Base-by-base conservation (phyloP, 2,329 filamentous ascomycete genomes). In the Hypocreales sp. region DNA sequence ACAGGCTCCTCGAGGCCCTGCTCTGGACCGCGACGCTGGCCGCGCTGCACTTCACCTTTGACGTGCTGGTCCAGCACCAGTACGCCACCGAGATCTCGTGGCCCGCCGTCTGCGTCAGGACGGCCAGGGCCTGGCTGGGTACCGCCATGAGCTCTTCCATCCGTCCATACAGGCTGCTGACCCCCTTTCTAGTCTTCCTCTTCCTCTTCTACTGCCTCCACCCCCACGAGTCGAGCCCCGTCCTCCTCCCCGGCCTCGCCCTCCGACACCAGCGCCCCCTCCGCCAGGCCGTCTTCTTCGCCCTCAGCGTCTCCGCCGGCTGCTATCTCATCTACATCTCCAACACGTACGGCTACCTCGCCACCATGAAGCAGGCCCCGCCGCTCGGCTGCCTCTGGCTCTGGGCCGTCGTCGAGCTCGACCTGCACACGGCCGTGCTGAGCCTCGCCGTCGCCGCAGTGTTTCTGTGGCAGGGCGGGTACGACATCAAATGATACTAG, bases 341-440 rank as follows among this genome's bases (percentile, higher is more conserved):
- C 15, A 95, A 94, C 44, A 65, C 61, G 17, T 70, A 74, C 37
- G 72, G 77, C 5, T 95, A 94, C 44, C 72, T 92, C 40, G 79
- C 79, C 6, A 74, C 92, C 13, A 86, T 95, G 82, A 92, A 93
- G 58, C 74, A 72, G 36, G 79, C 84, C 1, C 90, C 90, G n/a
- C 75, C 84, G 5, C 50, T 94, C 10, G 90, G 83, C 0, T 87
- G 81, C 22, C 51, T 95, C 12, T 95, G 87, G 86, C 67, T 95
- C 5, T 95, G 87, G 84, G 73, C 79, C 18, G 76, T 95, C 14
- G 65, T 95, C 25, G 90, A 98, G 56, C 66, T 94, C 54, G 67
- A 82, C 30, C 57, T 92, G 22, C 44, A 61, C 1, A 73, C 68
- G 42, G 80, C 79, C 1, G 55, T 76, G 2, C 38, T 52, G 9